A percentile compares a stretch with the other conserved stretches of the same genome.
phyloP scores from a whole-genome alignment of 2,329 filamentous ascomycete species.

The Fusarium drepaniforme region DNA sequence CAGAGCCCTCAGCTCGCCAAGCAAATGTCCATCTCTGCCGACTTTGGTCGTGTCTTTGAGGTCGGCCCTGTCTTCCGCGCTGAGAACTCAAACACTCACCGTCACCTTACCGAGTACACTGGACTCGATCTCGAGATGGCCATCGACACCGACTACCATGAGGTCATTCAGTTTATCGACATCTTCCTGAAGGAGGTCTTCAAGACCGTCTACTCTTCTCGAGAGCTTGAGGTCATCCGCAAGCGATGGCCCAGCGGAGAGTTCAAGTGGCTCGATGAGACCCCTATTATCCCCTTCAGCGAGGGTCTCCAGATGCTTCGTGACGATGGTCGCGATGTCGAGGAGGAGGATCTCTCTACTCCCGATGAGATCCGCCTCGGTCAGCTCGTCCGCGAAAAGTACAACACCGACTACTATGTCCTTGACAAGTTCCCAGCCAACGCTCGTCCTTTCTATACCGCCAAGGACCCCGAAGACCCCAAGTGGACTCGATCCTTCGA shows the following conservation, averaged over 20 bases:
- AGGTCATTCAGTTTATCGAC: slow-evolving; percentile 85
- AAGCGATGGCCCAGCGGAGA: slow-evolving; percentile 88
- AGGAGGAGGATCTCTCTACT: slow-evolving; percentile 83
- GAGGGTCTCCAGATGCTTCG: slow-evolving; percentile 87
- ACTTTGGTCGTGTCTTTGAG: slow-evolving; percentile 91
- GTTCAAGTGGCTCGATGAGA: slow-evolving; percentile 88
- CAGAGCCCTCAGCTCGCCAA: slow-evolving; percentile 94
- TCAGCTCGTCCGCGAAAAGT: slow-evolving; percentile 86
- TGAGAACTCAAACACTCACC: slow-evolving; percentile 95
- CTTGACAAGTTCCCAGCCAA: slow-evolving; percentile 91
- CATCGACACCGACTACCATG: slow-evolving; percentile 89
- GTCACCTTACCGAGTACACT: slow-evolving; percentile 94
- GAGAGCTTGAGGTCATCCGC: slow-evolving; percentile 84
- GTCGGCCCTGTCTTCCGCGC: slow-evolving; percentile 81
- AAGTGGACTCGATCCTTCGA: slow-evolving; percentile 92
- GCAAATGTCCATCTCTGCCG: slow-evolving; percentile 91
- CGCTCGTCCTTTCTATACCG: slow-evolving; percentile 91
- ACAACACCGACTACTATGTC: slow-evolving; percentile 91
- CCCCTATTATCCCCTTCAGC: slow-evolving; percentile 82
- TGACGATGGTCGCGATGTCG: slow-evolving; percentile 82
- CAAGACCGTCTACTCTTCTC: slow-evolving; percentile 56
- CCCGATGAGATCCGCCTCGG: slow-evolving; percentile 90
- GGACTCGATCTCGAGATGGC: slow-evolving; percentile 94
- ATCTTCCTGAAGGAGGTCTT: slow-evolving; percentile 82
- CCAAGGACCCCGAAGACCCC: slow-evolving; percentile 80